Evolutionary conservation across 2,329 filamentous ascomycete species (phyloP), one percentile per base, ranked within the genome.

Genomic region (Chaetomium sp.): DNA sequence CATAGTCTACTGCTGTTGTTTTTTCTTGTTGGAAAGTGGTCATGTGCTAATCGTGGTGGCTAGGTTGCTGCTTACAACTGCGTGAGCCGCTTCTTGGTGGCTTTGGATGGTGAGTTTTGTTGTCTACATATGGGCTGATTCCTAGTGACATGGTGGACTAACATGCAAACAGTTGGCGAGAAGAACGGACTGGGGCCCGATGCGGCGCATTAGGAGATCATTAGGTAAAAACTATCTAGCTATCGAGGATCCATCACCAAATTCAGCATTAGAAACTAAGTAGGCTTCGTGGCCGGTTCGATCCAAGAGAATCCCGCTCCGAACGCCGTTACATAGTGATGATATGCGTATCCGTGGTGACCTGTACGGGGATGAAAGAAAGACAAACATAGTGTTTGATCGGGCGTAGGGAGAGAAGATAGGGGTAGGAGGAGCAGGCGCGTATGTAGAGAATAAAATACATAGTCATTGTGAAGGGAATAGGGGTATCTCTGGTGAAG

Each of bases 11-110:
- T n/a, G n/a, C 38, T n/a, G 38, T 10, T 47, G 49, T 12, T 53
- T 12, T 53, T 21, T 27, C 60, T 19, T 25, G 25, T 49, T 19
- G 33, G 16, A 8, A 19, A 42, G n/a, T 25, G 2, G 35, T 19
- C 16, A 29, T 25, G 13, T 49, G 21, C 58, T 69, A 64, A 67
- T 12, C 27, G 9, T 25, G 19, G 47, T 25, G 38, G 5, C 19
- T 57, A 84, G 82, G 76, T 86, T 69, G 90, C 90, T 13, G 87
- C 86, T 62, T 96, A 96, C 75, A 96, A 96, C 75, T 93, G 90
- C 73, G 91, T 96, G 19, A 93, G 90, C 75, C 84, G 92, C 33
- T 93, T 96, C 71, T 76, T 96, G 70, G 91, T 96, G 23, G 92
- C 92, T 16, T 76, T 96, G 63, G 89, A 96, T 78, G 90, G 86